Conservation (phyloP, 352 stramenopile species). For the Pythium periplocum region DNA sequence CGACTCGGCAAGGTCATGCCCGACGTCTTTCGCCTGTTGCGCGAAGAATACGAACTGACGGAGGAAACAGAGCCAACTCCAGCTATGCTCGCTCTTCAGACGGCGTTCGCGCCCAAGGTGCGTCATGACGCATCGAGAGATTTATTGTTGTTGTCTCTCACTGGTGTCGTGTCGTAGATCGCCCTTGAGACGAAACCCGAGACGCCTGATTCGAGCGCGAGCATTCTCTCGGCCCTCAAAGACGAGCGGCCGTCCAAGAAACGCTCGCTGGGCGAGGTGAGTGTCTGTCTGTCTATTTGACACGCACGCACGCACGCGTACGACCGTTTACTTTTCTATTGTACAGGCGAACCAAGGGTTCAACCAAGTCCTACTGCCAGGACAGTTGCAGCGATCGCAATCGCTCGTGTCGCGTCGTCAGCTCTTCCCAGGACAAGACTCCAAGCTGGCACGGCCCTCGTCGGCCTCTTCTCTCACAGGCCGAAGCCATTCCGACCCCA, state of each 20-base stretch:
- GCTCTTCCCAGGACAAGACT: too few relatives aligned
- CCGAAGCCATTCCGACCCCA: too few relatives aligned
- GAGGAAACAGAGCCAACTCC: constrained; percentile 24
- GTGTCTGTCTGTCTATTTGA: too few relatives aligned
- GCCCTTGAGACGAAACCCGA: not conserved
- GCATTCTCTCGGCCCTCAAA: constrained; percentile 60
- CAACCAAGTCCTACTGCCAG: constrained; percentile 17
- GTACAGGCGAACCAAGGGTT: constrained; percentile 14
- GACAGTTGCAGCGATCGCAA: not conserved
- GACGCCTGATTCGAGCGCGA: constrained; percentile 8
- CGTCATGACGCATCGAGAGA: not conserved
- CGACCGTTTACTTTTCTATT: not conserved
- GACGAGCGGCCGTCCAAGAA: constrained; percentile 46
- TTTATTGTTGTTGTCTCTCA: not conserved
- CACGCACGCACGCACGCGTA: too few relatives aligned
- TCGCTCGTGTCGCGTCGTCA: too few relatives aligned
- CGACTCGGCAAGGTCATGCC: constrained; percentile 39
- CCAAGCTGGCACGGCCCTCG: not conserved
- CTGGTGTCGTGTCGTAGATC: not conserved
- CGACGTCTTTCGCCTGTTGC: constrained; percentile 40
- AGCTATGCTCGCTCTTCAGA: constrained; percentile 3
- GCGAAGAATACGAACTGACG: constrained; percentile 50
- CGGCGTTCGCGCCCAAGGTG: constrained; percentile 2
- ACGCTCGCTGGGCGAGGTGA: constrained; percentile 4
- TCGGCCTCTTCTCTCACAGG: not conserved